These are phyloP conservation scores for Hymenoscyphus fraxineus DNA, from an alignment of 2,329 filamentous ascomycete genomes.

Conservation along the genomic window DNA sequence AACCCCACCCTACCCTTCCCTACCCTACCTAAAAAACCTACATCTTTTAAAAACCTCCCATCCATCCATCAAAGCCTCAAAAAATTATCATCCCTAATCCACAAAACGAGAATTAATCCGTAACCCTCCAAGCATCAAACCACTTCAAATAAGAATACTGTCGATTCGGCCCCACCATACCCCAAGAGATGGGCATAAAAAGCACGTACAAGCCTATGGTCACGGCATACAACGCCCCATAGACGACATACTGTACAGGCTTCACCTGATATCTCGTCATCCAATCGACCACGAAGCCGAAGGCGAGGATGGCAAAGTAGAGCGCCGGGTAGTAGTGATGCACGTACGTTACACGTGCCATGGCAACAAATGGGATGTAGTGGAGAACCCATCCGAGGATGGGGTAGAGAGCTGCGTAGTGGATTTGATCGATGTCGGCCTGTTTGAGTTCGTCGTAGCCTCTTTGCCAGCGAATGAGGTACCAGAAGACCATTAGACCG, in stretches of 20 bases:
- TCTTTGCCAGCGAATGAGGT: slow-evolving; percentile 91
- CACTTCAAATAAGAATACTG: slow-evolving; percentile 92
- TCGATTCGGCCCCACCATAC: slow-evolving; percentile 81
- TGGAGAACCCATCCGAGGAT: slow-evolving; percentile 93
- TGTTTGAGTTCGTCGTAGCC: slow-evolving; percentile 80
- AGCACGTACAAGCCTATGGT: slow-evolving; percentile 80
- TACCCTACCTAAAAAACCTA: too few relatives aligned
- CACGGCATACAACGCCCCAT: slow-evolving; percentile 66
- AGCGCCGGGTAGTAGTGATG: slow-evolving; percentile 99
- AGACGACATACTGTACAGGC: slow-evolving; percentile 63
- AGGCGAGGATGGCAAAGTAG: slow-evolving; percentile 89
- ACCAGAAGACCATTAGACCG: slow-evolving; percentile 72
- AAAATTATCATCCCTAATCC: too few relatives aligned
- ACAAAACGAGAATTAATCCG: too few relatives aligned
- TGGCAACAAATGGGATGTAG: slow-evolving; percentile 91
- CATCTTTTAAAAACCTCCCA: too few relatives aligned
- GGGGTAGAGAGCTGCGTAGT: slow-evolving; percentile 90
- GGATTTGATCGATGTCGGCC: slow-evolving; percentile 85
- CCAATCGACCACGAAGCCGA: slow-evolving; percentile 89
- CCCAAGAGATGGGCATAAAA: slow-evolving; percentile 94
- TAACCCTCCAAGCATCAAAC: slow-evolving; percentile 72
- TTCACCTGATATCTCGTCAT: slow-evolving; percentile 64
- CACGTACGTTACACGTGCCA: slow-evolving; percentile 98
- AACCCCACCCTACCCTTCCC: too few relatives aligned
- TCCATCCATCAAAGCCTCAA: too few relatives aligned